A percentile compares a stretch with the other conserved stretches of the same genome.
Evolutionary conservation across 129 eudicot species (phyloP).

Genomic region (Dittrichia graveolens): DNA sequence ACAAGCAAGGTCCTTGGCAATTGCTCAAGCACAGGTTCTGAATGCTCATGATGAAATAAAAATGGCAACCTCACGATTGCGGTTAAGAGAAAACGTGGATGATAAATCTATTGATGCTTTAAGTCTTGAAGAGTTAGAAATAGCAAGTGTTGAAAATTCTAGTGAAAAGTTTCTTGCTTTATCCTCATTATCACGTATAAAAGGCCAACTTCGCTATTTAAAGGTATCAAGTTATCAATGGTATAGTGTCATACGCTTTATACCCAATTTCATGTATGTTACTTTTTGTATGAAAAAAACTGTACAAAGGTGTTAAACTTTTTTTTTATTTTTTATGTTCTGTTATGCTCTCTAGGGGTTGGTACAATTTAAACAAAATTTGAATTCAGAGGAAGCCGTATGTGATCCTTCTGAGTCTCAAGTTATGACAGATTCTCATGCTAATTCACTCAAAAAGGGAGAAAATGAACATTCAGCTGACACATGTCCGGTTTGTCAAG

Average conservation of each 20-base stretch:
- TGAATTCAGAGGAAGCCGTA: conserved; percentile 33
- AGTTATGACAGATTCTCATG: conserved; percentile 22
- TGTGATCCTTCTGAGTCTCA: conserved; percentile 38
- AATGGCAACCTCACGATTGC: conserved; percentile 94
- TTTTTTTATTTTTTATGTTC: conserved; percentile 5
- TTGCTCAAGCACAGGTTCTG: conserved; percentile 89
- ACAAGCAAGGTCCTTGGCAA: conserved; percentile 81
- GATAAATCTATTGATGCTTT: conserved; percentile 82
- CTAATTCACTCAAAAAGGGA: conserved; percentile 28
- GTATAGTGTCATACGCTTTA: not conserved
- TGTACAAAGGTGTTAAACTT: conserved; percentile 10
- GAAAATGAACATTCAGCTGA: conserved; percentile 46
- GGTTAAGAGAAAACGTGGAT: conserved; percentile 68
- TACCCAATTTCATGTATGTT: conserved; percentile 15
- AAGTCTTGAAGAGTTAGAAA: conserved; percentile 72
- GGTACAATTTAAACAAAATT: conserved; percentile 58
- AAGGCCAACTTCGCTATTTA: conserved; percentile 92
- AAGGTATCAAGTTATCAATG: conserved; percentile 47
- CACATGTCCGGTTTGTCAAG: conserved; percentile 92
- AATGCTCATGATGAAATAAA: conserved; percentile 97
- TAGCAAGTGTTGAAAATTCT: conserved; percentile 70
- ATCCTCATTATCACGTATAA: conserved; percentile 65
- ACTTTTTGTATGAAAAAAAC: not conserved
- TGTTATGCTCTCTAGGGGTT: conserved; percentile 57
- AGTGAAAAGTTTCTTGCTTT: conserved; percentile 73